Percentiles rank a stretch among this genome's conserved stretches.
phyloP scores from a whole-genome alignment of 2,329 filamentous ascomycete species.

The Pseudocercospora cruenta region DNA sequence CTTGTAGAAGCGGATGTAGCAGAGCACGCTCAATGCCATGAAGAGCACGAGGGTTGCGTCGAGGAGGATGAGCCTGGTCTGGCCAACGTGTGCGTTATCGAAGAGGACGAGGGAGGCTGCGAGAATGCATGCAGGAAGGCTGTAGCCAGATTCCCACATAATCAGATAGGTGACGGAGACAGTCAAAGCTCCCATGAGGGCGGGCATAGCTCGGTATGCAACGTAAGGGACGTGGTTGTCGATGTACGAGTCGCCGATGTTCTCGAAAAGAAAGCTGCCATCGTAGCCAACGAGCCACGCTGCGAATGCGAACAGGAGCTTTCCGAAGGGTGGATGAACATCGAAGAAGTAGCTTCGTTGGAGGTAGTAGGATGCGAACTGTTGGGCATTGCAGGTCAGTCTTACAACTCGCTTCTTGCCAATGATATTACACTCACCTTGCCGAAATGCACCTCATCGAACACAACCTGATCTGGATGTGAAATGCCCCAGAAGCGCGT shows the following conservation, averaged over 20 bases:
- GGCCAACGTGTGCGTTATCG: constrained; percentile 96
- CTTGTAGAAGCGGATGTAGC: constrained; percentile 98
- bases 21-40: constrained; percentile 92
- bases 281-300: constrained; percentile 98
- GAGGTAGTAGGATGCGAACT: constrained; percentile 73
- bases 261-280: constrained; percentile 96
- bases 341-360: constrained; percentile 99
- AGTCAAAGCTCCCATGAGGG: constrained; percentile 86
- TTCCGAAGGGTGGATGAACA: constrained; percentile 96
- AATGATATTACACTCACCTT: constrained; percentile 68
- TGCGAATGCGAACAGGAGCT: constrained; percentile 94
- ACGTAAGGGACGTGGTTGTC: constrained; percentile 97
- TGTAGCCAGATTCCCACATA: constrained; percentile 99
- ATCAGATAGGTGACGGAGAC: constrained; percentile 94
- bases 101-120: constrained; percentile 86
- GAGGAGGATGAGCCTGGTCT: constrained; percentile 91
- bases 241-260: constrained; percentile 98
- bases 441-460: constrained; percentile 98
- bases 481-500: constrained; percentile 96
- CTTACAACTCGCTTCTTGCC: constrained; percentile 7
- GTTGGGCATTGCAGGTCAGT: constrained; percentile 27
- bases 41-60: constrained; percentile 93
- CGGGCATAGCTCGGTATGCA: constrained; percentile 90
- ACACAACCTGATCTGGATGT: constrained; percentile 95
- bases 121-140: constrained; percentile 85